Percentiles rank a stretch among this genome's conserved stretches.
Evolutionary conservation across 768 basidiomycete genomes (phyloP).

Genomic region (Russula vinacea): DNA sequence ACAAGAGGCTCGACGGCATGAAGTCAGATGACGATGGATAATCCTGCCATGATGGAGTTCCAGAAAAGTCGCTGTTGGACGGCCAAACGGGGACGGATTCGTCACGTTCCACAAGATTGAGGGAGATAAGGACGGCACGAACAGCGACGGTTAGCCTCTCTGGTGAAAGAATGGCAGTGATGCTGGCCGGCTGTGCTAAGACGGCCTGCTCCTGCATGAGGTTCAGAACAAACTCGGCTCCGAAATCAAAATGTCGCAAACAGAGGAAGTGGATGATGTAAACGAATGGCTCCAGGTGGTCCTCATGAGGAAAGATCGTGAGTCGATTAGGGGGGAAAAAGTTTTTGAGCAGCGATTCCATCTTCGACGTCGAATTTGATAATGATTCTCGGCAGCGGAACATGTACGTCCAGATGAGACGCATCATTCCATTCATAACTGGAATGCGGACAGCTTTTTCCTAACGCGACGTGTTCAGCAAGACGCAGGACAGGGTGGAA

Average conservation of each 20-base stretch:
- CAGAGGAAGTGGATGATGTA: conserved; percentile 81
- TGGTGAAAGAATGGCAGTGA: conserved; percentile 51
- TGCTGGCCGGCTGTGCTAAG: conserved; percentile 41
- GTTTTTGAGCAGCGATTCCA: conserved; percentile 69
- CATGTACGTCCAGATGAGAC: conserved; percentile 92
- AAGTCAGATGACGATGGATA: conserved; percentile 68
- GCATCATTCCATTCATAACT: conserved; percentile 77
- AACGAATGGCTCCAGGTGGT: conserved; percentile 71
- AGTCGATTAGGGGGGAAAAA: conserved; percentile 75
- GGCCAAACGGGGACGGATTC: conserved; percentile 74
- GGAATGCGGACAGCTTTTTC: conserved; percentile 69
- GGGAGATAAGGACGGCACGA: conserved; percentile 71
- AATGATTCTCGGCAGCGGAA: conserved; percentile 85
- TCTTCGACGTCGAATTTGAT: conserved; percentile 73
- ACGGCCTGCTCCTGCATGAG: conserved; percentile 69
- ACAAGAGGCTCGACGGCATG: conserved; percentile 51
- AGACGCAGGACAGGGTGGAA: conserved; percentile 4
- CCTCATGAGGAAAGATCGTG: conserved; percentile 61
- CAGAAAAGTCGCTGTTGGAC: conserved; percentile 61
- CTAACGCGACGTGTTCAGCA: conserved; percentile 40
- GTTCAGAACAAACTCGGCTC: conserved; percentile 75
- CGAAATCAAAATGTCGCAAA: conserved; percentile 80
- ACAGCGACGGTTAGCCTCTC: conserved; percentile 74
- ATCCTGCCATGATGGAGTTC: conserved; percentile 53
- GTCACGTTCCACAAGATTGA: conserved; percentile 72